Conservation (phyloP, 495 filamentous ascomycete species). For the Sphaerosporella brunnea region DNA sequence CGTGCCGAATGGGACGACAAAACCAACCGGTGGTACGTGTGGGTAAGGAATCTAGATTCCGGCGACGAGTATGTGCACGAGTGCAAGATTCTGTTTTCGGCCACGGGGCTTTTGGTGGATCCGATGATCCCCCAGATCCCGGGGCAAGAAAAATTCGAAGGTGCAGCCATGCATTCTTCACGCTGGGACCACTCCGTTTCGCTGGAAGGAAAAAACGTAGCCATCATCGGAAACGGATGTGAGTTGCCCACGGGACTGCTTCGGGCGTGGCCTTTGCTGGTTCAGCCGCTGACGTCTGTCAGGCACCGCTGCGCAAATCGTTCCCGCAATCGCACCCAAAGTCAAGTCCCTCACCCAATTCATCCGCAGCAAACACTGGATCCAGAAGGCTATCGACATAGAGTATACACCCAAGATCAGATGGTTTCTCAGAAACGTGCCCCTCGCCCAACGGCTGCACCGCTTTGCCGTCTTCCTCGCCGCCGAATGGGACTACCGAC, state of each 20-base stretch:
- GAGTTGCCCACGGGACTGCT: slow-evolving; percentile 25
- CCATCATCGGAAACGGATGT: slow-evolving; percentile 36
- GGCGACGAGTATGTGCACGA: slow-evolving; percentile 26
- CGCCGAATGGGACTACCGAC: slow-evolving; percentile 11
- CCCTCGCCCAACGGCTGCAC: not conserved
- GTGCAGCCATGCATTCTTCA: slow-evolving; percentile 37
- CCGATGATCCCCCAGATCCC: slow-evolving; percentile 32
- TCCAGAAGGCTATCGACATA: not conserved
- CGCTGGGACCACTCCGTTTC: slow-evolving; percentile 36
- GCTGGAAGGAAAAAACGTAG: slow-evolving; percentile 34
- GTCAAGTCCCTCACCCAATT: slow-evolving; percentile 20
- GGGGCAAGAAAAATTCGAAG: slow-evolving; percentile 31
- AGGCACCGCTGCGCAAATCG: slow-evolving; percentile 33
- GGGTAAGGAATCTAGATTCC: slow-evolving; percentile 22
- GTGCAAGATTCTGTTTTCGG: slow-evolving; percentile 40
- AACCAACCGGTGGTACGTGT: slow-evolving; percentile 31
- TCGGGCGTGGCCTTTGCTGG: too few species aligned
- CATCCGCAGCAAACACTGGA: slow-evolving; percentile 16
- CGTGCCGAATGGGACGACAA: slow-evolving; percentile 31
- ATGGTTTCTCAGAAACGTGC: not conserved
- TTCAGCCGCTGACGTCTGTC: slow-evolving; percentile 23
- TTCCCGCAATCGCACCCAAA: slow-evolving; percentile 27
- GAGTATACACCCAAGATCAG: not conserved
- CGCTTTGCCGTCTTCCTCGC: slow-evolving; percentile 14
- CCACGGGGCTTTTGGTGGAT: slow-evolving; percentile 35